Percentiles rank a stretch among this genome's conserved stretches.
Evolutionary conservation across 2,329 filamentous ascomycete species (phyloP).

Genomic region (Niveomyces coronatus): DNA sequence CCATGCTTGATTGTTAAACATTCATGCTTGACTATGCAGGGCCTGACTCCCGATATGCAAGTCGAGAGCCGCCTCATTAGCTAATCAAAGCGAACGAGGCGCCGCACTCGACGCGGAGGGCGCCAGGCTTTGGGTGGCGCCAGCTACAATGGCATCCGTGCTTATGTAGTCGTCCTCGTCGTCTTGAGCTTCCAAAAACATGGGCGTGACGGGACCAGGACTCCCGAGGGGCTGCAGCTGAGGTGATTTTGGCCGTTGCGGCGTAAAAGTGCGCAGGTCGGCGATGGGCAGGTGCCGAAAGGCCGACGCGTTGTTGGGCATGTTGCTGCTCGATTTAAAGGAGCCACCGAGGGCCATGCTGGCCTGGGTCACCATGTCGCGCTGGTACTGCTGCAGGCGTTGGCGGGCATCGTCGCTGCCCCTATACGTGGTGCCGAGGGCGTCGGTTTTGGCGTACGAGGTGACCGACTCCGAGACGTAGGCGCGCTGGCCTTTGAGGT

Average conservation of each 20-base stretch:
- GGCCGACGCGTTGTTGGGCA: conserved; percentile 19
- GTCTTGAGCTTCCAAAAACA: conserved; percentile 36
- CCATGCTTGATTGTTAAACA: too few relatives aligned
- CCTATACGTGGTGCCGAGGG: conserved; percentile 18
- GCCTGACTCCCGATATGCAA: too few relatives aligned
- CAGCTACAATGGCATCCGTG: too few relatives aligned
- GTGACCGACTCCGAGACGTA: conserved; percentile 19
- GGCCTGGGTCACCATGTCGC: conserved; percentile 51
- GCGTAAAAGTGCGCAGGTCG: conserved; percentile 25
- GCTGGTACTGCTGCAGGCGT: conserved; percentile 44
- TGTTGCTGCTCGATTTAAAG: conserved; percentile 16
- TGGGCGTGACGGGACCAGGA: conserved; percentile 51
- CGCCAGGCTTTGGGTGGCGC: too few relatives aligned
- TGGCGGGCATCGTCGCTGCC: conserved; percentile 7
- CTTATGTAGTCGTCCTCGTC: too few relatives aligned
- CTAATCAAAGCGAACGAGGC: too few relatives aligned
- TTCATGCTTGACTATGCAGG: too few relatives aligned
- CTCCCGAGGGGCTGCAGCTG: conserved; percentile 43
- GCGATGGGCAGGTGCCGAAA: conserved; percentile 26
- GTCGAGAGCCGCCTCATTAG: too few relatives aligned
- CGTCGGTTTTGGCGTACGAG: conserved; percentile 25
- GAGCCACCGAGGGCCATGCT: conserved; percentile 30
- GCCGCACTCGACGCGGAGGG: too few relatives aligned
- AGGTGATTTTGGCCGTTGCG: conserved; percentile 39
- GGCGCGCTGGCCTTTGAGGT: conserved; percentile 15